These are phyloP conservation scores for Rhipidocladum racemiflorum DNA, from an alignment of 176 grass and related monocot species.

Conservation along the genomic window DNA sequence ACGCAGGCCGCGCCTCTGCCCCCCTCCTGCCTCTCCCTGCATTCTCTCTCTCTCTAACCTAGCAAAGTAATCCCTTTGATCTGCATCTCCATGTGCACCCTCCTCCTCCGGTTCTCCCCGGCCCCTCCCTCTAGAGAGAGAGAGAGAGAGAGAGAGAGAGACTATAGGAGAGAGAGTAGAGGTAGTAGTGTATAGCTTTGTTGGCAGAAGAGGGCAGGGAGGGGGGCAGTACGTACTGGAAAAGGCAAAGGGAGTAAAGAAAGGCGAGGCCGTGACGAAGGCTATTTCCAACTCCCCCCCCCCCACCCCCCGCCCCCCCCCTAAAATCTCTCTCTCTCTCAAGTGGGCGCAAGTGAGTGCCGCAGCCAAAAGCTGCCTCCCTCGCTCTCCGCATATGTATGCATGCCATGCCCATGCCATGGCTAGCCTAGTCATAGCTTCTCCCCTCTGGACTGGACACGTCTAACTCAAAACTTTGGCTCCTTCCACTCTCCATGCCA, in stretches of 20 bases:
- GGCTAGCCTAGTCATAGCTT: neutral
- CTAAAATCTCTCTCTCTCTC: constrained; percentile 2
- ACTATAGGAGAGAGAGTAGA: neutral
- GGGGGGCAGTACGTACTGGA: constrained; percentile 19
- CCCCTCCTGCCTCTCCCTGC: neutral
- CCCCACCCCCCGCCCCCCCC: neutral
- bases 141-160: neutral
- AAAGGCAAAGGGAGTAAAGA: constrained; percentile 40
- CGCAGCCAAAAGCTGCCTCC: constrained; percentile 55
- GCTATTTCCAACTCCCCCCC: constrained; percentile 44
- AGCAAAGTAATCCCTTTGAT: constrained; percentile 14
- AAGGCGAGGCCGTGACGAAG: constrained; percentile 41
- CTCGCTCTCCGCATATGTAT: neutral
- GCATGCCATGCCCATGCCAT: neutral
- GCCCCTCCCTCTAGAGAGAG: neutral
- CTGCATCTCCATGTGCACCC: constrained; percentile 19
- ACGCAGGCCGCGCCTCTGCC: neutral
- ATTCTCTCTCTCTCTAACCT: neutral
- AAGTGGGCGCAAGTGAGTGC: constrained; percentile 54
- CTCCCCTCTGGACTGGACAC: neutral
- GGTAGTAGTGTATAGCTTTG: neutral
- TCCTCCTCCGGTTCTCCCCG: neutral
- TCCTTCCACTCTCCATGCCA: constrained; percentile 2
- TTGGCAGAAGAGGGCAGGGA: neutral
- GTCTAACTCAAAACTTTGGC: constrained; percentile 50